Base-by-base conservation (phyloP, 2,329 filamentous ascomycete species). In the Diaporthe eres region DNA sequence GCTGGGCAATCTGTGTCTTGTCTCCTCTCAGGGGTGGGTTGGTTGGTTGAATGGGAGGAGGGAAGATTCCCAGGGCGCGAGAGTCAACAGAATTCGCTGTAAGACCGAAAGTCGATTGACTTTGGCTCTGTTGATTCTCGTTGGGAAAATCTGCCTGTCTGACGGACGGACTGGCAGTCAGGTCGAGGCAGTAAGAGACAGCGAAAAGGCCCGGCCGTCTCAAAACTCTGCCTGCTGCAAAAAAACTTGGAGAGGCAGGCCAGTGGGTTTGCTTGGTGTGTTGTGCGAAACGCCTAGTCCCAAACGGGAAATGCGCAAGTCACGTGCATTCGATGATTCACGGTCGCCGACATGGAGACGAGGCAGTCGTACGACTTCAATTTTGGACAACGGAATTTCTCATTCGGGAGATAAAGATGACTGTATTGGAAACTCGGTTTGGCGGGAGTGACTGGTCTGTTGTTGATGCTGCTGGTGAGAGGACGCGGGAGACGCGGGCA, bases 1-100 rank as follows among this genome's bases (percentile, higher is more conserved):
- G 76, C n/a, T 77, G 76, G 76, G 76, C 76, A 75, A 57, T 44
- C 71, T 71, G 71, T 75, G 70, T 68, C 57, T 42, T 39, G 47
- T 55, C 49, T 53, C 65, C 34, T 42, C 65, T 70, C 65, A 55
- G 65, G 49, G 47, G 65, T 31, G 65, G n/a, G 15, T 22, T 1
- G 17, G 47, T 34, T 70, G 15, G 49, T 70, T 13, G 22, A 28
- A 39, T 17, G 58, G 57, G 58, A 61, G 58, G 61, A 25, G 55
- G 39, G 53, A n/a, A 61, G 55, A 72, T 61, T 49, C 53, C 70
- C 70, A 72, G 12, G 57, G 42, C 15, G 31, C 71, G 71, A 63
- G 71, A 53, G 57, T 63, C 71, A 72, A 72, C 71, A 73, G 71
- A 73, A 34, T n/a, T 73, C 49, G 60, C 60, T 42, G 4, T 12